phyloP scores from a whole-genome alignment of 169 alveolate species.

The Eimeria necatrix region DNA sequence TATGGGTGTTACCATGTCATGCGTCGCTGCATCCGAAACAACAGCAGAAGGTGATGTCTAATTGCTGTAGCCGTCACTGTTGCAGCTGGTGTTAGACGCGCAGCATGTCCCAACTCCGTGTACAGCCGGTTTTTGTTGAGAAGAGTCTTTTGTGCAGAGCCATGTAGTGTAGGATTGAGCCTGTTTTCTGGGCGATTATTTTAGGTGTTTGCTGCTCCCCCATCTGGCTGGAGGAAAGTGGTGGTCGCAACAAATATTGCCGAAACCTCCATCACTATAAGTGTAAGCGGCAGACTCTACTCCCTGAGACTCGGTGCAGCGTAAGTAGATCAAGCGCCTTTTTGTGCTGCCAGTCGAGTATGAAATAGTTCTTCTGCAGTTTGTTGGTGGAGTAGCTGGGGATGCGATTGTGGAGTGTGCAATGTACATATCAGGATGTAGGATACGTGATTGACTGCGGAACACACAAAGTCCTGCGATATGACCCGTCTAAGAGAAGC shows the following conservation, averaged over 20 bases:
- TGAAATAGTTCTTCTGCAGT: background rate
- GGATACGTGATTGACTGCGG: conserved; percentile 99
- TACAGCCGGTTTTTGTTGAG: background rate
- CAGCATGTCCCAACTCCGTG: background rate
- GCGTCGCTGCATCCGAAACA: conserved; percentile 96
- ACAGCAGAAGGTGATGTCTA: conserved; percentile 95
- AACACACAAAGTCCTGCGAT: conserved; percentile 98
- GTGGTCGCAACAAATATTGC: conserved; percentile 99
- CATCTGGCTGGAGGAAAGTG: conserved; percentile 92
- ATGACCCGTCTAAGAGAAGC: conserved; percentile 98
- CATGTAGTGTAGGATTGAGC: background rate
- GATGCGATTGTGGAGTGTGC: background rate
- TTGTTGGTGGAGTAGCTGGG: background rate
- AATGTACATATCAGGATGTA: conserved; percentile 88
- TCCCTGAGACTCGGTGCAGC: background rate
- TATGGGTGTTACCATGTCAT: conserved; percentile 95
- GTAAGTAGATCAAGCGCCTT: background rate
- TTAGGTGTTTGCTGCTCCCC: conserved; percentile 79
- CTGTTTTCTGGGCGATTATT: background rate
- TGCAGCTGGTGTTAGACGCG: conserved; percentile 6
- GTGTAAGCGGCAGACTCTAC: conserved; percentile 89
- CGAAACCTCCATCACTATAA: conserved; percentile 99
- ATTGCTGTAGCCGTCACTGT: conserved; percentile 35
- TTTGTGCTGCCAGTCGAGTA: background rate
- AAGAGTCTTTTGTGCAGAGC: background rate